phyloP scores from a whole-genome alignment of 2,329 filamentous ascomycete genomes.

The Bipolaris oryzae region DNA sequence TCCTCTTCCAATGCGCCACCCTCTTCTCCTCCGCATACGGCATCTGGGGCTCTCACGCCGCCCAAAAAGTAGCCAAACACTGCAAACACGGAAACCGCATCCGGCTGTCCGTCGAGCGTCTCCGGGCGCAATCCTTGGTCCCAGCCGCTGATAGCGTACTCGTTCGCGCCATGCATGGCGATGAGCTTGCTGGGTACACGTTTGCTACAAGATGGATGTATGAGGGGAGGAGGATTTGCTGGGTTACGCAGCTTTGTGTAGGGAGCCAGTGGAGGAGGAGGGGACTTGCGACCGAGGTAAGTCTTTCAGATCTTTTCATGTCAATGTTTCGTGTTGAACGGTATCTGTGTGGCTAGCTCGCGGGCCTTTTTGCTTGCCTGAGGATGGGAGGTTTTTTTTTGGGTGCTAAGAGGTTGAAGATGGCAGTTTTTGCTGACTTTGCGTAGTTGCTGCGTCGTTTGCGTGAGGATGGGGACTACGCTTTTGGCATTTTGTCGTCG shows the following conservation, averaged over 20 bases:
- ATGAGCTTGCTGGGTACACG: background rate
- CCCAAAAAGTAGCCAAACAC: background rate
- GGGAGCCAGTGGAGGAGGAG: background rate
- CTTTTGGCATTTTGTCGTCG: conserved; percentile 4
- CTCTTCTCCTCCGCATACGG: conserved; percentile 1
- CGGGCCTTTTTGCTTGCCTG: too few relatives aligned
- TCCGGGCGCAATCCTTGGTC: background rate
- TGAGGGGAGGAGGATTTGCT: background rate
- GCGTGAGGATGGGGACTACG: background rate
- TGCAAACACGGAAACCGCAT: background rate
- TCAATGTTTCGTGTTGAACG: too few relatives aligned
- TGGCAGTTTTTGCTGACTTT: background rate
- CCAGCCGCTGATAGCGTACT: background rate
- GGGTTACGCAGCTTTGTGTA: conserved; percentile 4
- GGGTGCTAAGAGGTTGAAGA: too few relatives aligned
- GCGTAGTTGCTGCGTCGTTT: background rate
- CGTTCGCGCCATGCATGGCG: background rate
- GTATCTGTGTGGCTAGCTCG: too few relatives aligned
- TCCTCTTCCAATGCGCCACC: background rate
- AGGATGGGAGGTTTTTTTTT: too few relatives aligned
- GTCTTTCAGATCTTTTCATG: background rate
- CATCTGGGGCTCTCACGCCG: background rate
- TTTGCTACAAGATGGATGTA: conserved; percentile 1
- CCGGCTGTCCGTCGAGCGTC: background rate
- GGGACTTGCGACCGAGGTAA: conserved; percentile 1